phyloP scores from a whole-genome alignment of 1,284 basidiomycete genomes.

The Clitocybe nebularis region DNA sequence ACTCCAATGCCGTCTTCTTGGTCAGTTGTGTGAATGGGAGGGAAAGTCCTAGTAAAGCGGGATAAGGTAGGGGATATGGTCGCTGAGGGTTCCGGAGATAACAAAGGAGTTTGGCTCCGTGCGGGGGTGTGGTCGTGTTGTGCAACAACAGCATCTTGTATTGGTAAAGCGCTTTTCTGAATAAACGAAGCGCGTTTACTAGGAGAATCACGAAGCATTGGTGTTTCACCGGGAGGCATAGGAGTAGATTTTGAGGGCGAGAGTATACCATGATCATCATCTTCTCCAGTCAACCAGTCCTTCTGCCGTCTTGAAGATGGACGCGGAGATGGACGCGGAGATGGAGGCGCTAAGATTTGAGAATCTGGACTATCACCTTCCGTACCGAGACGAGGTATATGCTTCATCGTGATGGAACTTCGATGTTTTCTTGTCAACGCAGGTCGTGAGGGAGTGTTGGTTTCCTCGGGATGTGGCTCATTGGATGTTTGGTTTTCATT shows the following conservation, averaged over 20 bases:
- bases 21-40: slow-evolving; percentile 24
- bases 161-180: slow-evolving; percentile 43
- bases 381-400: slow-evolving; percentile 6
- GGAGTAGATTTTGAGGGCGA: slow-evolving; percentile 13
- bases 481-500: slow-evolving; percentile 5
- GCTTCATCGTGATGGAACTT: slow-evolving; percentile 35
- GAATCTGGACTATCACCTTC: neutral
- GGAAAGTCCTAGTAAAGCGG: slow-evolving; percentile 33
- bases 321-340: slow-evolving; percentile 2
- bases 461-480: slow-evolving; percentile 3
- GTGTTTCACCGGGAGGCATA: slow-evolving; percentile 24
- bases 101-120: slow-evolving; percentile 18
- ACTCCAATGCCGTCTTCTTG: slow-evolving; percentile 18
- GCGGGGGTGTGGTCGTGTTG: slow-evolving; percentile 31
- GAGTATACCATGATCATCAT: slow-evolving; percentile 38
- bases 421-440: slow-evolving; percentile 38
- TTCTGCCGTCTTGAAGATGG: slow-evolving; percentile 18
- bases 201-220: slow-evolving; percentile 61
- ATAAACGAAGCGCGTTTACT: slow-evolving; percentile 68
- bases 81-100: slow-evolving; percentile 19
- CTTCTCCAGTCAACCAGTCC: slow-evolving; percentile 74
- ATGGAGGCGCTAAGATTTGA: slow-evolving; percentile 15
- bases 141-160: slow-evolving; percentile 46
- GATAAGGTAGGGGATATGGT: slow-evolving; percentile 30
- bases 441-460: slow-evolving; percentile 24